Conservation (phyloP, 768 basidiomycete genomes). For the Mycena rebaudengoi region DNA sequence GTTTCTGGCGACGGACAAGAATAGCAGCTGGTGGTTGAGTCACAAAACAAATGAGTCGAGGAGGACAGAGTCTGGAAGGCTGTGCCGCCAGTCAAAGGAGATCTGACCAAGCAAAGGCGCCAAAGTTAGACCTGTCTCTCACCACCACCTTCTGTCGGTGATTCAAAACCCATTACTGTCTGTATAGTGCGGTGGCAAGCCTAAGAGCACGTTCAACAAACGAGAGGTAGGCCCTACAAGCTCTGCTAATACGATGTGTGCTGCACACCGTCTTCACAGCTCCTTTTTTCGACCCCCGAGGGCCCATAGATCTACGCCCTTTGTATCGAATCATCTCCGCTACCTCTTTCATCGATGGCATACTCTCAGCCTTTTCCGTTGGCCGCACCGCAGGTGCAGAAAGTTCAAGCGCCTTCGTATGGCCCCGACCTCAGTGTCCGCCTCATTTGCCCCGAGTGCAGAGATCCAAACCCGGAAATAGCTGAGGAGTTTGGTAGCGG, state of each 20-base stretch:
- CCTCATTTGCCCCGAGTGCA: constrained; percentile 95
- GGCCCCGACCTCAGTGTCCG: constrained; percentile 89
- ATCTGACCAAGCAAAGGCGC: too few relatives aligned
- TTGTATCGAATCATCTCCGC: constrained; percentile 10
- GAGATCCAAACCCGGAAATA: constrained; percentile 92
- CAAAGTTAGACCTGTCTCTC: neutral
- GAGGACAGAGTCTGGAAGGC: too few relatives aligned
- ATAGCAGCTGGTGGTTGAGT: too few relatives aligned
- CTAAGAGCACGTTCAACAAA: constrained; percentile 27
- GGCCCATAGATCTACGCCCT: constrained; percentile 9
- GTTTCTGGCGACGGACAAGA: too few relatives aligned
- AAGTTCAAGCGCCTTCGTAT: constrained; percentile 63
- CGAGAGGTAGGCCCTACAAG: constrained; percentile 20
- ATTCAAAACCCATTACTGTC: neutral
- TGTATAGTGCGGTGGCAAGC: constrained; percentile 13
- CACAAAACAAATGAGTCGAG: too few relatives aligned
- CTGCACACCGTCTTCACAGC: constrained; percentile 27
- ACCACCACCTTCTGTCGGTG: constrained; percentile 6
- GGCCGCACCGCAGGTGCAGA: constrained; percentile 64
- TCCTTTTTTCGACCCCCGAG: constrained; percentile 14
- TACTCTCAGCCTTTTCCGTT: constrained; percentile 85
- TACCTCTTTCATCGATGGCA: constrained; percentile 53
- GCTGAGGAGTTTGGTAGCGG: constrained; percentile 98
- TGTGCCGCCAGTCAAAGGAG: too few relatives aligned
- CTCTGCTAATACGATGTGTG: constrained; percentile 14